These are phyloP conservation scores for Penicillium mononematosum DNA, from an alignment of 495 filamentous ascomycete genomes.

Conservation along the genomic window DNA sequence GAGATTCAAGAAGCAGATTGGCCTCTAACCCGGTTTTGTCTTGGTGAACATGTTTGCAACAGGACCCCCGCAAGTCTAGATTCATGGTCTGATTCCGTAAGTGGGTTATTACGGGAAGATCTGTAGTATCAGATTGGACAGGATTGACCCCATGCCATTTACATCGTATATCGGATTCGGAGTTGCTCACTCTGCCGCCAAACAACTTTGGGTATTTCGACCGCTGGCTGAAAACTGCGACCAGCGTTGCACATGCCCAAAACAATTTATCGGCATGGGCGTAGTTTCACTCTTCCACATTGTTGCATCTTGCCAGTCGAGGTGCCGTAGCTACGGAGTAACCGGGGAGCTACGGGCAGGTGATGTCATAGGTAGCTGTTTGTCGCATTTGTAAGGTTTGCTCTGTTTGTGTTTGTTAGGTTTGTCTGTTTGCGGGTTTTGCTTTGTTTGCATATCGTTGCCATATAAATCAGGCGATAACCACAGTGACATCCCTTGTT, in stretches of 20 bases:
- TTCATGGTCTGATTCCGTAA: slow-evolving; percentile 3
- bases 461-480: too few relatives aligned
- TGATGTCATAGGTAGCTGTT: slow-evolving; percentile 24
- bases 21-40: slow-evolving; percentile 21
- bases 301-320: slow-evolving; percentile 18
- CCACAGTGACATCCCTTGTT: too few relatives aligned
- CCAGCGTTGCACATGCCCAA: too few relatives aligned
- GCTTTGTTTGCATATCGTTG: background rate
- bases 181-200: too few relatives aligned
- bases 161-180: too few relatives aligned
- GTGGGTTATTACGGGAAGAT: slow-evolving; percentile 9
- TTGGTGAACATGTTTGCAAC: slow-evolving; percentile 26
- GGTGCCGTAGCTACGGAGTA: slow-evolving; percentile 6
- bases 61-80: slow-evolving; percentile 32
- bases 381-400: slow-evolving; percentile 17
- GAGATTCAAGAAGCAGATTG: background rate
- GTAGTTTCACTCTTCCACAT: slow-evolving; percentile 4
- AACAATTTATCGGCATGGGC: too few relatives aligned
- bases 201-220: too few relatives aligned
- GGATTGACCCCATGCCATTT: slow-evolving; percentile 8
- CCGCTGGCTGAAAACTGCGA: too few relatives aligned
- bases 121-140: slow-evolving; percentile 15
- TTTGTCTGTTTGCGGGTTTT: slow-evolving; percentile 8
- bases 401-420: slow-evolving; percentile 17
- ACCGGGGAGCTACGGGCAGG: slow-evolving; percentile 2